Conservation (phyloP, 495 filamentous ascomycete species). For the Hypoxylon rickii region DNA sequence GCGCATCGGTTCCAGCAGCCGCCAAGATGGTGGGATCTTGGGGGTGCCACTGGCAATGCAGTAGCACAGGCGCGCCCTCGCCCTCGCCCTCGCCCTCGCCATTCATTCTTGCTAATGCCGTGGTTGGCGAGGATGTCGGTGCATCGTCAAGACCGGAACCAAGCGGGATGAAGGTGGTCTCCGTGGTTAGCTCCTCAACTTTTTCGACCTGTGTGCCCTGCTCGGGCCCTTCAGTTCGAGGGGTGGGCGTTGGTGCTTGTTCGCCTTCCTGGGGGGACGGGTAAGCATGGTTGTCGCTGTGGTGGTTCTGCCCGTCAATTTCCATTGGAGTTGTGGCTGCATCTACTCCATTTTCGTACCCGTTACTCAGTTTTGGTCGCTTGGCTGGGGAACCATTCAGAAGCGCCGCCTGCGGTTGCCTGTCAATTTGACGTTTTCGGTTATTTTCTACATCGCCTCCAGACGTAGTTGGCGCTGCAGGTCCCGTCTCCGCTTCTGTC, state of each 20-base stretch:
- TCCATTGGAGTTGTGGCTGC: conserved; percentile 64
- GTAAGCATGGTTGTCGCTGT: conserved; percentile 56
- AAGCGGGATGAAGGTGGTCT: conserved; percentile 68
- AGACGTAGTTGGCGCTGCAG: conserved; percentile 13
- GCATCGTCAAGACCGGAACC: conserved; percentile 55
- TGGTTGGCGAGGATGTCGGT: conserved; percentile 36
- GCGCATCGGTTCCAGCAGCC: conserved; percentile 72
- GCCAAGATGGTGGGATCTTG: conserved; percentile 73
- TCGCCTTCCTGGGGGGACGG: conserved; percentile 60
- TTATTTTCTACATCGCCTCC: conserved; percentile 51
- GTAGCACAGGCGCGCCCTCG: conserved; percentile 62
- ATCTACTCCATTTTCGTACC: conserved; percentile 66
- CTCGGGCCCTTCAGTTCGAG: conserved; percentile 67
- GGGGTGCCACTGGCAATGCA: conserved; percentile 78
- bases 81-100: too few species aligned
- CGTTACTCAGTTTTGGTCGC: conserved; percentile 61
- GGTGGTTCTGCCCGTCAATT: conserved; percentile 52
- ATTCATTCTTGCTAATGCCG: conserved; percentile 41
- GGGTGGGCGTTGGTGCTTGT: conserved; percentile 57
- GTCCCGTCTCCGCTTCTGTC: conserved; percentile 19
- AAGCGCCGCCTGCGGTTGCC: conserved; percentile 45
- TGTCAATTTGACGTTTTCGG: conserved; percentile 56
- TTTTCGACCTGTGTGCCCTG: conserved; percentile 75
- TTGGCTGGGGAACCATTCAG: conserved; percentile 58
- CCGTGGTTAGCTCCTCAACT: conserved; percentile 61